Conservation (phyloP, 768 basidiomycete genomes). For the Favolaschia claudopus region DNA sequence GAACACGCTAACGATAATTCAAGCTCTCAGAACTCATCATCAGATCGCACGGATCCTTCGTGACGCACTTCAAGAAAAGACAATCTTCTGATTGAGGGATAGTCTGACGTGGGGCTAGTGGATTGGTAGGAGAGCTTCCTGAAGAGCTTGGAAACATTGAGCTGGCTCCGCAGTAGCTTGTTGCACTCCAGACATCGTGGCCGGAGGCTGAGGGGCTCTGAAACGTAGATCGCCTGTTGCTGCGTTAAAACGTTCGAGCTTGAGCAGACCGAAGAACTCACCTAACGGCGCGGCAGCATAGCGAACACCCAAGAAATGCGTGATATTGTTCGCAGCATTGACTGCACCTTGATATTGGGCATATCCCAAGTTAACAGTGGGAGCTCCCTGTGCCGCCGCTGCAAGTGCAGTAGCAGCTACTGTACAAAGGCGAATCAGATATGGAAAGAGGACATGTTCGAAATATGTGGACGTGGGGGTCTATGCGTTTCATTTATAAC, state of each 20-base stretch:
- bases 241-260: background rate
- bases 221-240: conserved; percentile 44
- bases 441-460: too few relatives aligned
- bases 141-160: conserved; percentile 38
- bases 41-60: background rate
- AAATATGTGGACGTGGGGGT: too few relatives aligned
- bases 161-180: conserved; percentile 38
- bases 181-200: conserved; percentile 35
- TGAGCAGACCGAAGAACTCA: conserved; percentile 24
- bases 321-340: conserved; percentile 41
- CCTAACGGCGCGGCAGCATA: conserved; percentile 60
- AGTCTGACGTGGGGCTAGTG: conserved; percentile 31
- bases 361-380: conserved; percentile 52
- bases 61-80: conserved; percentile 45
- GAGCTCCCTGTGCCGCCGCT: too few relatives aligned
- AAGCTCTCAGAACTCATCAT: background rate
- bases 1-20: conserved; percentile 36
- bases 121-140: conserved; percentile 41
- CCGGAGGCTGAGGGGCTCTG: conserved; percentile 40
- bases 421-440: too few relatives aligned
- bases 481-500: too few relatives aligned
- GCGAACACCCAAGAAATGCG: conserved; percentile 51
- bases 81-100: conserved; percentile 42
- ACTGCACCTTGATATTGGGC: conserved; percentile 51
- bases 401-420: too few relatives aligned